A percentile compares a stretch with the other conserved stretches of the same genome.
Evolutionary conservation across 1,284 basidiomycete genomes (phyloP).

Genomic region (Tetrapyrgos nigripes): DNA sequence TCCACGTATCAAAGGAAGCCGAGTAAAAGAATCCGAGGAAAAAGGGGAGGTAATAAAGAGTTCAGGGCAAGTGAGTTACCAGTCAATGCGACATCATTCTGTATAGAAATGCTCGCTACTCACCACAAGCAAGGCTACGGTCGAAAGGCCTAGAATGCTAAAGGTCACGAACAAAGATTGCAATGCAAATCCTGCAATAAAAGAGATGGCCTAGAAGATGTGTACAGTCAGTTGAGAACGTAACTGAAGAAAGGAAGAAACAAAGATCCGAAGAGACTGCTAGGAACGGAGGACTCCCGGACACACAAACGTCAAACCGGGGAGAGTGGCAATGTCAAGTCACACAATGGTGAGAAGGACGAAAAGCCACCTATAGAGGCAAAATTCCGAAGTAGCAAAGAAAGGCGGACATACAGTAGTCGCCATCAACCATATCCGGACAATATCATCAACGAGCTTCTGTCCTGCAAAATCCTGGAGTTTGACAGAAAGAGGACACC

Average conservation of each 20-base stretch:
- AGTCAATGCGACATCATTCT: background rate
- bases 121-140: constrained; percentile 58
- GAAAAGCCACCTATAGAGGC: background rate
- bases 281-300: background rate
- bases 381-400: background rate
- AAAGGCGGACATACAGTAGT: constrained; percentile 44
- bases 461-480: constrained; percentile 79
- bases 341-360: background rate
- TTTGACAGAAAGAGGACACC: background rate
- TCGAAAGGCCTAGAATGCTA: constrained; percentile 53
- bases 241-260: background rate
- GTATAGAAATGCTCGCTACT: constrained; percentile 29
- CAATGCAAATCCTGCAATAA: constrained; percentile 63
- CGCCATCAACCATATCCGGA: constrained; percentile 48
- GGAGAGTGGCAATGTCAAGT: background rate
- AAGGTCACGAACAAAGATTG: constrained; percentile 71
- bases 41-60: background rate
- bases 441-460: constrained; percentile 59
- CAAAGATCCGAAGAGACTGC: no score
- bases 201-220: constrained; percentile 59
- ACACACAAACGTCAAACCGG: background rate
- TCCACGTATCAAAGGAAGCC: no score
- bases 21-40: no score
- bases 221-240: constrained; percentile 4
- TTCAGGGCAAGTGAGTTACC: background rate